Evolutionary conservation across 106 monocot species (phyloP).

Genomic region (Dactylorhiza incarnata): DNA sequence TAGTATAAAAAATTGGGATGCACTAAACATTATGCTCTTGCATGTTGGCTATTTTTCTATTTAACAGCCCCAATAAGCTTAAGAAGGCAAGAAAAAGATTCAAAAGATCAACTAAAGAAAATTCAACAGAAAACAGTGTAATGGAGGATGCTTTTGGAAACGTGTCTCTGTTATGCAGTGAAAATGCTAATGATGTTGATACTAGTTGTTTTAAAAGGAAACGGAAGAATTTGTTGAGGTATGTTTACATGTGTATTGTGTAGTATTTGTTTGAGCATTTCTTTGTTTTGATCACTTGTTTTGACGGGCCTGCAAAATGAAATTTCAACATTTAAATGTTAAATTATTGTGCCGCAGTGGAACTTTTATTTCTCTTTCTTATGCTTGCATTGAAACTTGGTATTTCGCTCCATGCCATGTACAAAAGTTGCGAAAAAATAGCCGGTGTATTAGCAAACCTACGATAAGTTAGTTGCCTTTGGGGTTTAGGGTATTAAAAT

Average conservation of each 20-base stretch:
- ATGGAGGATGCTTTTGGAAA: slow-evolving; percentile 3
- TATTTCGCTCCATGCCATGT: too few species aligned
- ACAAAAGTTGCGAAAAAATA: too few species aligned
- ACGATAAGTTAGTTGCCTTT: too few species aligned
- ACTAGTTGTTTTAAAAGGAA: not conserved
- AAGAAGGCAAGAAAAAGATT: slow-evolving; percentile 10
- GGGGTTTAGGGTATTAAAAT: too few species aligned
- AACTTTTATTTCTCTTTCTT: too few species aligned
- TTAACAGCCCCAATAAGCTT: slow-evolving; percentile 13
- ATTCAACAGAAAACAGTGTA: not conserved
- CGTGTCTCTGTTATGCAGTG: slow-evolving; percentile 2
- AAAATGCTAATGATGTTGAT: slow-evolving; percentile 4
- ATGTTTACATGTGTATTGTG: not conserved
- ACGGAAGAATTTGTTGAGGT: slow-evolving; percentile 13
- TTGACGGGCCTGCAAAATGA: not conserved
- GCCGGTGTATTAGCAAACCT: too few species aligned
- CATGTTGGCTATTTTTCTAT: not conserved
- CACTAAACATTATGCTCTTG: not conserved
- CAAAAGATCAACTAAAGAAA: slow-evolving; percentile 8
- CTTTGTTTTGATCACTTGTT: not conserved
- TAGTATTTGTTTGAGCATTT: not conserved
- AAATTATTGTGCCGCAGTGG: not conserved
- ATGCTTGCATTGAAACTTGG: too few species aligned
- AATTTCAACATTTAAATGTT: not conserved
- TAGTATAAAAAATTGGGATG: not conserved